Base-by-base conservation (phyloP, 148 eudicot species). In the Oxyria digyna region DNA sequence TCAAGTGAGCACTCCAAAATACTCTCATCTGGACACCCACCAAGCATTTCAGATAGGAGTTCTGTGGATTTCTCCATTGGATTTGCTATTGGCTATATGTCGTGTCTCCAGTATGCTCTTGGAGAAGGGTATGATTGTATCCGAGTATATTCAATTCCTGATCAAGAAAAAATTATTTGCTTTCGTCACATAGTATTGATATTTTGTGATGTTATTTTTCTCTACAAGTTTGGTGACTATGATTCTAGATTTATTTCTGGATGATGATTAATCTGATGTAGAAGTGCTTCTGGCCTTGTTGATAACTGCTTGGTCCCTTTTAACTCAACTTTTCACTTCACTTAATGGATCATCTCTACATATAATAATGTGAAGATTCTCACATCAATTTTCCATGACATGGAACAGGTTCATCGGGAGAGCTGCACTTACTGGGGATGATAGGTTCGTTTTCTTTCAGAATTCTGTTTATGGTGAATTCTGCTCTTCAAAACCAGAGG, bases 51-150 rank as follows among this genome's bases (percentile, higher is more conserved):
- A 37, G 78, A 62, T 73, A 82, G 68, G 48, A 59, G 43, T 71
- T 68, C 64, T 38, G 62, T 54, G 26, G 81, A 70, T 38, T 72
- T 67, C 77, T 73, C 83, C 57, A 38, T 77, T 76, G 79, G 63
- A 67, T 63, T 74, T 75, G 85, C 80, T 35, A 27, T 82, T 59
- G 78, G 78, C 72, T 79, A 73, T 73, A 70, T 87, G 80, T 82
- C 89, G 63, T 52, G 75, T 70, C 66, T 68, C 66, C 86, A 86
- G 67, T 81, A 91, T 79, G 69, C 67, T 32, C 52, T 79, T 50
- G 96, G 96, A 75, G 85, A 85, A 46, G 96, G 97, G 97, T 91
- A 87, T 74, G 67, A 68, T 59, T 29, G 27, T 14, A 15, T 13
- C 65, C 31, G 18, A 15, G 14, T 59, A 29, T 27, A 59, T 29